phyloP scores from a whole-genome alignment of 176 grass and related monocot species.

The Typha latifolia region DNA sequence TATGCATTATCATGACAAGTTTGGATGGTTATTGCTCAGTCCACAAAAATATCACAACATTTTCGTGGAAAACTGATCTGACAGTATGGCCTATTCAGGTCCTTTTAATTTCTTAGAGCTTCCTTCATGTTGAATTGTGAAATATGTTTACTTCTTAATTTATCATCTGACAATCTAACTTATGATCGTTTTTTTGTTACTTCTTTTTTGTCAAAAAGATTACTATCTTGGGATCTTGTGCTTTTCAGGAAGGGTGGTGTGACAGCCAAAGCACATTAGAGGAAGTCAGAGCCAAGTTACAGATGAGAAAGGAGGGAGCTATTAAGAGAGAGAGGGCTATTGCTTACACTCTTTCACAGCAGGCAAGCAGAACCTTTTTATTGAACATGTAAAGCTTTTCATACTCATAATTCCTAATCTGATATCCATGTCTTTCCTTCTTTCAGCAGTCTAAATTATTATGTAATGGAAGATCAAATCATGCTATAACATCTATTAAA shows the following conservation, averaged over 20 bases:
- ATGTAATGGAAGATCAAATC: slow-evolving; percentile 27
- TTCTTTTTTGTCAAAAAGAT: not conserved
- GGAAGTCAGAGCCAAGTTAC: slow-evolving; percentile 67
- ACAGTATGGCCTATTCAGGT: no score
- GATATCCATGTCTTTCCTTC: not conserved
- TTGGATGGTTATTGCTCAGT: no score
- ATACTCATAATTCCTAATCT: not conserved
- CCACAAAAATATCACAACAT: no score
- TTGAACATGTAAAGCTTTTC: slow-evolving; percentile 6
- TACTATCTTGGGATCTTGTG: not conserved
- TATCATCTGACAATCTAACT: not conserved
- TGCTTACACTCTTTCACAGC: slow-evolving; percentile 58
- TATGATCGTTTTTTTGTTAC: no score
- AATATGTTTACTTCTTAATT: not conserved
- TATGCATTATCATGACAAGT: no score
- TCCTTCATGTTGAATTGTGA: no score
- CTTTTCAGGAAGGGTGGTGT: slow-evolving; percentile 86
- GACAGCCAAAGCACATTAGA: slow-evolving; percentile 83
- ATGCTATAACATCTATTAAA: slow-evolving; percentile 36
- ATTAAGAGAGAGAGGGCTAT: slow-evolving; percentile 81
- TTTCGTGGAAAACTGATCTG: no score
- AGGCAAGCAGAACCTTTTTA: slow-evolving; percentile 28
- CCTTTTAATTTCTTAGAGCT: no score
- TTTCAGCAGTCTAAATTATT: slow-evolving; percentile 42
- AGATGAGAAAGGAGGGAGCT: slow-evolving; percentile 69